Percentiles rank a stretch among this genome's conserved stretches.
Conservation (phyloP, 192 early-diverging fungal species). For the Coemansia sp. region DNA sequence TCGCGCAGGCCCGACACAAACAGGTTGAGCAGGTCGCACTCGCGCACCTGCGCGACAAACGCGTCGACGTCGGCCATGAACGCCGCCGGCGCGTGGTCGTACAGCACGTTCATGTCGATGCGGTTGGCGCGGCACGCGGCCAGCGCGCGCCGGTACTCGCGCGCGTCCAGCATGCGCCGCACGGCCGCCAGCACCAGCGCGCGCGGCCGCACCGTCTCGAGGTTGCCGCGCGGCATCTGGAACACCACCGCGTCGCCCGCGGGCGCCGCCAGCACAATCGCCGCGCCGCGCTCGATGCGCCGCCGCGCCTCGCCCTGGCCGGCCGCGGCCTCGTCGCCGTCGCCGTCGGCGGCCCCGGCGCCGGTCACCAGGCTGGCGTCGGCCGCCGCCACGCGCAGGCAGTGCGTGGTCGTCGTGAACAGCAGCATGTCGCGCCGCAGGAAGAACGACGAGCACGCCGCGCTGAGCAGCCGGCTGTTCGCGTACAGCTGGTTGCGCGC, state of each 20-base stretch:
- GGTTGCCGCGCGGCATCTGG: constrained; percentile 95
- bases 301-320: constrained; percentile 47
- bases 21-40: constrained; percentile 85
- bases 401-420: constrained; percentile 80
- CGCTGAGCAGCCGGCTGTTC: constrained; percentile 62
- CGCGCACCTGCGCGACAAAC: constrained; percentile 75
- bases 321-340: constrained; percentile 5
- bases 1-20: constrained; percentile 79
- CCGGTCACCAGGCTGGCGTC: constrained; percentile 12
- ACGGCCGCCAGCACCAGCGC: constrained; percentile 78
- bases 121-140: constrained; percentile 79
- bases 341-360: constrained; percentile 9
- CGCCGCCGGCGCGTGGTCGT: constrained; percentile 67
- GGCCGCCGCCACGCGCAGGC: constrained; percentile 67
- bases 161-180: constrained; percentile 55
- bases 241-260: constrained; percentile 55
- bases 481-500: constrained; percentile 82
- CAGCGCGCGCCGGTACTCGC: constrained; percentile 78
- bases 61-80: constrained; percentile 65
- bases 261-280: constrained; percentile 76
- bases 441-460: constrained; percentile 82
- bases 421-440: constrained; percentile 78
- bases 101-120: constrained; percentile 90
- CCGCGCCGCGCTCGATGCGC: constrained; percentile 87
- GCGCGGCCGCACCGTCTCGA: constrained; percentile 89